A percentile compares a stretch with the other conserved stretches of the same genome.
phyloP scores from a whole-genome alignment of 129 eudicot species.

The Flaveria linearis region DNA sequence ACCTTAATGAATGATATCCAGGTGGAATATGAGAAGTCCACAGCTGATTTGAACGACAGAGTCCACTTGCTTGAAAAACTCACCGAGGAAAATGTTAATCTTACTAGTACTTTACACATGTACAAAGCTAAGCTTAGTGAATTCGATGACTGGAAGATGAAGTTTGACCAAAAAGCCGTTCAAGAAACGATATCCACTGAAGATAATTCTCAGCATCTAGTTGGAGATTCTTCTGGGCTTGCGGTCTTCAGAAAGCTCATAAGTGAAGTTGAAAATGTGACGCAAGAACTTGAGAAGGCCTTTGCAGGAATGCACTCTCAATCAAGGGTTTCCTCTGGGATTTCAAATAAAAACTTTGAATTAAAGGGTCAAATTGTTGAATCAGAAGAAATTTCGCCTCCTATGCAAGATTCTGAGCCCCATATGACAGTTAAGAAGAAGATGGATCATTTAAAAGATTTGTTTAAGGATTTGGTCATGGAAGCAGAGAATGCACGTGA shows the following conservation, averaged over 20 bases:
- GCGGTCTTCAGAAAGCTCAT: constrained; percentile 42
- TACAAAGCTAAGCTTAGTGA: constrained; percentile 42
- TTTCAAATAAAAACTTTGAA: constrained; percentile 70
- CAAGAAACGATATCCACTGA: background rate
- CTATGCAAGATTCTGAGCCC: constrained; percentile 41
- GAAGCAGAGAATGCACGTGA: constrained; percentile 50
- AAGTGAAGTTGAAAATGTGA: constrained; percentile 42
- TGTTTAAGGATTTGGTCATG: constrained; percentile 39
- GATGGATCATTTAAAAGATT: constrained; percentile 28
- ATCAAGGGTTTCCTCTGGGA: constrained; percentile 32
- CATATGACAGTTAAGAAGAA: constrained; percentile 36
- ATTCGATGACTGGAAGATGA: background rate
- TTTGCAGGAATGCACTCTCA: constrained; percentile 49
- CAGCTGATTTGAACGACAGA: constrained; percentile 47
- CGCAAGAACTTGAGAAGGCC: constrained; percentile 55
- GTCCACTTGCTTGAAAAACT: constrained; percentile 47
- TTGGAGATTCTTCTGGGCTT: constrained; percentile 43
- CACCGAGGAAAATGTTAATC: constrained; percentile 47
- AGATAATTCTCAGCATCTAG: constrained; percentile 22
- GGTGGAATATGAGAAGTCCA: constrained; percentile 43
- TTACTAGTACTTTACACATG: constrained; percentile 42
- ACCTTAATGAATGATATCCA: constrained; percentile 32
- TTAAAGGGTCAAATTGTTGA: constrained; percentile 52
- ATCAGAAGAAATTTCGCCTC: constrained; percentile 21
- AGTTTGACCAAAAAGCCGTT: constrained; percentile 21